phyloP scores from a whole-genome alignment of 1,139 yeast genomes.

The Sugiyamaella japonica region DNA sequence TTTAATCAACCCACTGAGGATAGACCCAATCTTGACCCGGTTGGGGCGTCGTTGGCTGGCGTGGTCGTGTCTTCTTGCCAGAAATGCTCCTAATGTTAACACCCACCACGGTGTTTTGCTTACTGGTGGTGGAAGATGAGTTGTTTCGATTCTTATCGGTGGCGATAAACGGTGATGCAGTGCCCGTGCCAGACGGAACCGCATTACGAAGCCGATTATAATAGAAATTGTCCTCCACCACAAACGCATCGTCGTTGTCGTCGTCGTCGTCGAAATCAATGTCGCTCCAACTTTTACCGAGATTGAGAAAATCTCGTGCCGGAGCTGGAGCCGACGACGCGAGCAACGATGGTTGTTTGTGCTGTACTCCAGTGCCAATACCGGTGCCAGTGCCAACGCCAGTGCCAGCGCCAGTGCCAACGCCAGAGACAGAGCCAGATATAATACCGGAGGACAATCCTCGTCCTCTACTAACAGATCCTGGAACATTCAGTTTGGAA shows the following conservation, averaged over 20 bases:
- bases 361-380: too few relatives aligned
- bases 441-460: too few relatives aligned
- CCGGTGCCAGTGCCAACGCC: too few relatives aligned
- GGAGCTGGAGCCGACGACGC: conserved; percentile 27
- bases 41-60: conserved; percentile 4
- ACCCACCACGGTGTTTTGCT: background rate
- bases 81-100: conserved; percentile 8
- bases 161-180: background rate
- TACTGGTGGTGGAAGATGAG: background rate
- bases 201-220: conserved; percentile 8
- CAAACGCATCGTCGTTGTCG: conserved; percentile 18
- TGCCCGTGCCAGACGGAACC: conserved; percentile 10
- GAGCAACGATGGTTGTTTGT: background rate
- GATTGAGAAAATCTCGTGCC: conserved; percentile 32
- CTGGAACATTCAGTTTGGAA: conserved; percentile 4
- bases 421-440: too few relatives aligned
- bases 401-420: too few relatives aligned
- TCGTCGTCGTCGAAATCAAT: conserved; percentile 37
- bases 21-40: conserved; percentile 9
- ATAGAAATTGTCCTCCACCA: conserved; percentile 9
- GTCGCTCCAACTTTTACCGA: conserved; percentile 41
- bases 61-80: conserved; percentile 1
- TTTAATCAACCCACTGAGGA: conserved; percentile 14
- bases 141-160: background rate
- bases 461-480: too few relatives aligned